These are phyloP conservation scores for Lactarius quietus DNA, from an alignment of 768 basidiomycete species.

Conservation along the genomic window DNA sequence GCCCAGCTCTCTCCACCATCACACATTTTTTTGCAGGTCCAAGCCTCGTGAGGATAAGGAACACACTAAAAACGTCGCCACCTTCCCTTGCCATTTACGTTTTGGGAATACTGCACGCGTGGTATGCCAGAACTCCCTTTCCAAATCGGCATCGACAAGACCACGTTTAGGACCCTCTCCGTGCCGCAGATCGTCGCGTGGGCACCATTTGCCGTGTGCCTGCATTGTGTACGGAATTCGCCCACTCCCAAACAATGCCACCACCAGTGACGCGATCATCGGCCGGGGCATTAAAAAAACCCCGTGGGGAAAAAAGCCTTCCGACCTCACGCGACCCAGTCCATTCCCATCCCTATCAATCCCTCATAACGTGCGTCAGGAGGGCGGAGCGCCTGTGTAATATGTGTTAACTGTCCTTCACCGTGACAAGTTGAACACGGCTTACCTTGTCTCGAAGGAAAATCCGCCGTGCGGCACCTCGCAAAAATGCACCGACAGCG, in stretches of 20 bases:
- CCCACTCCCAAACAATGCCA: background rate
- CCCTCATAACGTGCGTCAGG: background rate
- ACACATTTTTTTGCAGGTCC: background rate
- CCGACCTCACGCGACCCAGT: slow-evolving; percentile 8
- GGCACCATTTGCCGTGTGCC: no score
- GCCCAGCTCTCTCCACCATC: background rate
- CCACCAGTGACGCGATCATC: slow-evolving; percentile 5
- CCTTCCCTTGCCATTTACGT: background rate
- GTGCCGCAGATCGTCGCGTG: background rate
- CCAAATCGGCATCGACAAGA: background rate
- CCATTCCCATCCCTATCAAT: background rate
- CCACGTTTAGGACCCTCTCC: background rate
- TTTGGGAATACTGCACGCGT: background rate
- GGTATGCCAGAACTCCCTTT: background rate
- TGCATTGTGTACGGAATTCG: no score
- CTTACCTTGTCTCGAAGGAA: slow-evolving; percentile 2
- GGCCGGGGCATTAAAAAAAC: slow-evolving; percentile 13
- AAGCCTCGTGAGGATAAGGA: background rate
- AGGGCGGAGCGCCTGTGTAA: background rate
- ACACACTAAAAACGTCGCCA: background rate
- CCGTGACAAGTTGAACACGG: background rate
- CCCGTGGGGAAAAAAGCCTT: slow-evolving; percentile 12
- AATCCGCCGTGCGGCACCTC: background rate
- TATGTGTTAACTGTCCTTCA: background rate
- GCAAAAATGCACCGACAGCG: background rate